Percentiles rank a stretch among this genome's conserved stretches.
These are phyloP conservation scores for Fraxinus greggii DNA, from an alignment of 305 asterid species.

Conservation along the genomic window DNA sequence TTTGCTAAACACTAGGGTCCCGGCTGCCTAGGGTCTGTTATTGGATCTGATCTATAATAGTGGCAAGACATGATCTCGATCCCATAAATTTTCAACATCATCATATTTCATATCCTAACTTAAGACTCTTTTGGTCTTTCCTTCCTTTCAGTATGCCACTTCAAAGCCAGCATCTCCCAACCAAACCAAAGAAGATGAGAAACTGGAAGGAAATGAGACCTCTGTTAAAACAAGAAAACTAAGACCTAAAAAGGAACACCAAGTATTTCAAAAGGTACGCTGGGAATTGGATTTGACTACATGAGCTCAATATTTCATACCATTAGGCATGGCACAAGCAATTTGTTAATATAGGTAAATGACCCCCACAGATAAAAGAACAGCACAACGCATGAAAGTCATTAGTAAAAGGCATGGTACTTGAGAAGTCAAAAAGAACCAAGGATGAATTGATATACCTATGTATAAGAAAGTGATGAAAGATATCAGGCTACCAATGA, in stretches of 20 bases:
- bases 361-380: not conserved
- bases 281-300: not conserved
- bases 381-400: not conserved
- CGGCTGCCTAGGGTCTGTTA: not conserved
- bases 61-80: not conserved
- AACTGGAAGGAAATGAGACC: not conserved
- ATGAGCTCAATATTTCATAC: not conserved
- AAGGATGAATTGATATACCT: slow-evolving; percentile 45
- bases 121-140: not conserved
- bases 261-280: not conserved
- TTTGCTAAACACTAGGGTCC: not conserved
- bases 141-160: not conserved
- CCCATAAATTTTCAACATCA: not conserved
- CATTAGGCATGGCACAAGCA: not conserved
- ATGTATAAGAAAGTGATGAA: slow-evolving; percentile 75
- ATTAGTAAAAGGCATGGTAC: not conserved
- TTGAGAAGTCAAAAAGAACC: not conserved
- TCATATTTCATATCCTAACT: not conserved
- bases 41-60: not conserved
- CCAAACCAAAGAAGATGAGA: not conserved
- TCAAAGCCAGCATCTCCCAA: not conserved
- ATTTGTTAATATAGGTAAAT: not conserved
- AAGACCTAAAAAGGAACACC: not conserved
- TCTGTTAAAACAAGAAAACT: not conserved
- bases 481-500: slow-evolving; percentile 77